Percentiles rank a stretch among this genome's conserved stretches.
Conservation (phyloP, 2,329 filamentous ascomycete species). For the Lasiodiplodia citricola region DNA sequence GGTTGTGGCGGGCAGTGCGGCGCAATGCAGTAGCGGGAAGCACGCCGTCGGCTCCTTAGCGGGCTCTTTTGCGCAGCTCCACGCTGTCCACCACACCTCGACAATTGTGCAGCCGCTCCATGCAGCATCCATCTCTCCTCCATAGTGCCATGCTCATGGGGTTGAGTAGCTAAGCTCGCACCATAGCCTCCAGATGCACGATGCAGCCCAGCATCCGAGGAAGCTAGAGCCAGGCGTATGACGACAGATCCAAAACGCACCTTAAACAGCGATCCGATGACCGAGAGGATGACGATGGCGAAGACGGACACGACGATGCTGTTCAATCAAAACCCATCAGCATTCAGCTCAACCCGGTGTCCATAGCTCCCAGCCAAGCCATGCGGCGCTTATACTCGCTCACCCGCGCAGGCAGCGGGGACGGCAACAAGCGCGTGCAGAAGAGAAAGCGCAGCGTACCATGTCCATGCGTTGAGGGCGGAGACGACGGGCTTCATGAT, state of each 20-base stretch:
- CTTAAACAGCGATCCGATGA: slow-evolving; percentile 75
- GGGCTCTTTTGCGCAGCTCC: too few relatives aligned
- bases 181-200: neutral
- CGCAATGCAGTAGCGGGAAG: neutral
- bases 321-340: neutral
- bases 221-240: neutral
- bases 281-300: slow-evolving; percentile 68
- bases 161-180: neutral
- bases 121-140: neutral
- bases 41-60: neutral
- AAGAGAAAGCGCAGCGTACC: slow-evolving; percentile 64
- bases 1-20: neutral
- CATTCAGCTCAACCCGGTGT: slow-evolving; percentile 6
- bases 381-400: neutral
- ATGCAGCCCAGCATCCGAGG: neutral
- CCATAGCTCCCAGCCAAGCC: neutral
- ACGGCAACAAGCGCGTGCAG: neutral
- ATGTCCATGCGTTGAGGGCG: slow-evolving; percentile 92
- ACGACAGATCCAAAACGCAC: slow-evolving; percentile 45
- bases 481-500: slow-evolving; percentile 95
- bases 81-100: neutral
- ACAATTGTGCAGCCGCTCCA: neutral
- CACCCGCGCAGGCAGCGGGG: neutral
- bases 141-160: neutral
- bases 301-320: slow-evolving; percentile 75